Evolutionary conservation across 2,329 filamentous ascomycete species (phyloP), one percentile per base, ranked within the genome.

Genomic region (Fusarium scirpi): DNA sequence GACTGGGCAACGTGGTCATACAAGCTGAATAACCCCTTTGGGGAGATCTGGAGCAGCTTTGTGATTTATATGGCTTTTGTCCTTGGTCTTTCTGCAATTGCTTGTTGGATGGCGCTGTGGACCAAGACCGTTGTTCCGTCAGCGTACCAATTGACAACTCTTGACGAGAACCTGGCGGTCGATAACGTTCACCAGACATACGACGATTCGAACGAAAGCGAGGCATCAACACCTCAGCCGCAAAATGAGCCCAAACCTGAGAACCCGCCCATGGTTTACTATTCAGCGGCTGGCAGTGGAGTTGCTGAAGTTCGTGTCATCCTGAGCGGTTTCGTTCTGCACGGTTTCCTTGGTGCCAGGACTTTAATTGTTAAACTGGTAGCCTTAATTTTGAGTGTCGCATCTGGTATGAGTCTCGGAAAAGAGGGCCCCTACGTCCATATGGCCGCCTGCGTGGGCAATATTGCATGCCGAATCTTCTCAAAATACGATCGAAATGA

Each of bases 371-470:
- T 97, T 81, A 99, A 99, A 79, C 92, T 93, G 1, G 75, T 92
- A 18, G 94, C 91, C 16, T 83, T 99, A 48, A 88, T 98, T 62
- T 85, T 98, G 60, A 97, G 93, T 78, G 94, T 98, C 41, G 92
- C 94, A 3, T 98, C 96, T 5, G 96, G 96, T 6, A 85, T 99
- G 65, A 97, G 94, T 77, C 85, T 99, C 44, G 96, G 96, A 29
- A 99, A 99, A 79, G 96, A 98, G 76, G 89, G 95, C 0, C 96
- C 96, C 0, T 98, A 95, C 76, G 96, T 99, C n/a, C 96, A 99
- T 79, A 97, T 98, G 76, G 94, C 94, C 0, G 93, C 95, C 2
- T 97, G 95, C 73, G 91, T 98, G 24, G 96, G 96, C 62, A 99
- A 99, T 75, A 97, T 99, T 77, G 90, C 92, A 32, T 98, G 95